These are phyloP conservation scores for Neurospora terricola DNA, from an alignment of 495 filamentous ascomycete genomes.

Conservation along the genomic window DNA sequence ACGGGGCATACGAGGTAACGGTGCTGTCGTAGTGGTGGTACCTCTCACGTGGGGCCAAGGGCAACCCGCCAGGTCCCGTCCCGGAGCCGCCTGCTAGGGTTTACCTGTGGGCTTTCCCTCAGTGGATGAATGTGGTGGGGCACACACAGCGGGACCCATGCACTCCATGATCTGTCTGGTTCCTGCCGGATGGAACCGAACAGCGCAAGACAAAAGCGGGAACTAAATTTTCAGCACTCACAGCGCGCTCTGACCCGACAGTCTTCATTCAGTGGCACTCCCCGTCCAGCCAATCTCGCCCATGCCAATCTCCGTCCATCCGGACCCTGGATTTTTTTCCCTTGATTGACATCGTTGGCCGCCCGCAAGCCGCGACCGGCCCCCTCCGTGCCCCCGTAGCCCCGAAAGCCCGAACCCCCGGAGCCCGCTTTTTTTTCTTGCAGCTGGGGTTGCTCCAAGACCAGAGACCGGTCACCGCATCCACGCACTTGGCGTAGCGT, in stretches of 20 bases:
- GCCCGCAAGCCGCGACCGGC: not conserved
- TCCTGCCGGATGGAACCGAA: slow-evolving; percentile 11
- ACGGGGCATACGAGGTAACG: too few species aligned
- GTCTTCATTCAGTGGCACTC: not conserved
- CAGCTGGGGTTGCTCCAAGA: not conserved
- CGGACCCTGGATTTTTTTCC: not conserved
- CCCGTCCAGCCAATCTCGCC: not conserved
- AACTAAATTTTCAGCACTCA: slow-evolving; percentile 5
- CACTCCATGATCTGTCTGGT: not conserved
- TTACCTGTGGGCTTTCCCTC: not conserved
- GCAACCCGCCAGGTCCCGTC: not conserved
- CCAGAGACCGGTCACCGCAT: not conserved
- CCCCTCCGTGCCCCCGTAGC: slow-evolving; percentile 1
- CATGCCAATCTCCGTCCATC: slow-evolving; percentile 3
- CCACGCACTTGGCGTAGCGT: not conserved
- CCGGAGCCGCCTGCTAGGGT: not conserved
- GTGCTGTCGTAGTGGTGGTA: not conserved
- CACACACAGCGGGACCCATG: not conserved
- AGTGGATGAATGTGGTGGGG: not conserved
- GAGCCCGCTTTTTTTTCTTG: not conserved
- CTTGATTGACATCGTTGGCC: not conserved
- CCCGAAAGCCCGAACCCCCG: slow-evolving; percentile 1
- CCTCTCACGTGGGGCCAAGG: not conserved
- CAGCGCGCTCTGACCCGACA: not conserved
- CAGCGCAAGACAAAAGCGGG: not conserved